Evolutionary conservation across 2,329 filamentous ascomycete species (phyloP), one percentile per base, ranked within the genome.

Genomic region (Fusarium humuli): DNA sequence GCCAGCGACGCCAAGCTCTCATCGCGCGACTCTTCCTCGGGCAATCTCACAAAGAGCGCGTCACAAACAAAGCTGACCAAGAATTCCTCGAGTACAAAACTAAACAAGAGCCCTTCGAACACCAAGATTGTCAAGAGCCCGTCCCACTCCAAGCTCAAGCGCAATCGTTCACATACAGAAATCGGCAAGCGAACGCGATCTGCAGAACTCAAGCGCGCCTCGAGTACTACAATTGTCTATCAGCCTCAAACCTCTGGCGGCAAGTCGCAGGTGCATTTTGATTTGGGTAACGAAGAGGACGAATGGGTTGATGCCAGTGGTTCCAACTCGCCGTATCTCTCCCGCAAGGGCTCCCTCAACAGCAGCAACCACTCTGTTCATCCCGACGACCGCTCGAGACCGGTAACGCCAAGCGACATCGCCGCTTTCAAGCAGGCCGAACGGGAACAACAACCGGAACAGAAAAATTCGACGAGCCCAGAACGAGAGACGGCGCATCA

Each of bases 271-370:
- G 89, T 91, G 32, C 88, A 90, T 74, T 91, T 91, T 72, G 88
- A 90, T 73, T 82, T 91, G 57, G 89, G 88, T 55, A 85, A 81
- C 71, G 80, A 82, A 41, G 85, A 87, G 55, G 87, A 89, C 82
- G 88, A 88, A 80, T 91, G 89, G 89, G 87, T 91, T 44, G 89
- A 91, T 78, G 88, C 88, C 63, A 90, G 88, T 78, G 84, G 83
- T 48, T 89, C 87, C 60, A 88, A 88, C 54, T 90, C 88, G 13
- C 88, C 88, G 7, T 86, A 88, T 66, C 79, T 81, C 47, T 82
- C 80, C 54, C 79, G 80, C 59, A 82, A 82, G 69, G 79, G 83
- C 27, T 88, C 86, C 4, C 78, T 86, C 32, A 83, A 83, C 62
- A 83, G 83, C 77, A 85, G 83, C 69, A 83, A 80, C 22, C 84